A percentile compares a stretch with the other conserved stretches of the same genome.
These are phyloP conservation scores for Hortiboletus flavorubellus DNA, from an alignment of 768 basidiomycete genomes.

Conservation along the genomic window DNA sequence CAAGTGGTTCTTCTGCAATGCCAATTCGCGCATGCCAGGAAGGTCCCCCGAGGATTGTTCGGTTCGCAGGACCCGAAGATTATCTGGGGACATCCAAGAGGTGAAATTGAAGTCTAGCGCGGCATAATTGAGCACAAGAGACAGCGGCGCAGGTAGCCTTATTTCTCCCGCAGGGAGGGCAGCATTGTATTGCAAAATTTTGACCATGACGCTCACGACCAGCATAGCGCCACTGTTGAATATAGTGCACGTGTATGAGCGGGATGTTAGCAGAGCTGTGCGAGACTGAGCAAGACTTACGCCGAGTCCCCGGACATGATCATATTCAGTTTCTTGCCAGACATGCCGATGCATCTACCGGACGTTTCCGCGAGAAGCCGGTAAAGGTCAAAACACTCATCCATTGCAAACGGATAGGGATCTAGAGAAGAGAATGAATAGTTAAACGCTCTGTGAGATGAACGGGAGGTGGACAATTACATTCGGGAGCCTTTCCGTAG, in stretches of 20 bases:
- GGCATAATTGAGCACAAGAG: slow-evolving; percentile 86
- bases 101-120: slow-evolving; percentile 97
- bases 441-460: slow-evolving; percentile 2
- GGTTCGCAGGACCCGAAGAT: slow-evolving; percentile 78
- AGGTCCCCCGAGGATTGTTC: slow-evolving; percentile 87
- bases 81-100: slow-evolving; percentile 89
- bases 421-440: slow-evolving; percentile 44
- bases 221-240: slow-evolving; percentile 78
- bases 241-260: slow-evolving; percentile 12
- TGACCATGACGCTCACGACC: slow-evolving; percentile 79
- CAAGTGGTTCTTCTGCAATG: slow-evolving; percentile 83
- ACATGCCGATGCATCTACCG: slow-evolving; percentile 84
- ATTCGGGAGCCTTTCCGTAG: slow-evolving; percentile 97
- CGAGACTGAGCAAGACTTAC: slow-evolving; percentile 47
- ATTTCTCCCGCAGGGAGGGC: slow-evolving; percentile 27
- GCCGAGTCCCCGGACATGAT: slow-evolving; percentile 95
- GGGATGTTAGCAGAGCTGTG: not conserved
- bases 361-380: slow-evolving; percentile 73
- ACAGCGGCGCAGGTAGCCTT: slow-evolving; percentile 68
- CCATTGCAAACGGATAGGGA: slow-evolving; percentile 95
- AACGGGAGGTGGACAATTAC: slow-evolving; percentile 40
- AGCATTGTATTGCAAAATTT: slow-evolving; percentile 67
- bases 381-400: slow-evolving; percentile 93
- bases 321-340: slow-evolving; percentile 72
- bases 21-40: slow-evolving; percentile 64